Percentiles rank a stretch among this genome's conserved stretches.
Evolutionary conservation across 345 rosid genomes (phyloP).

Genomic region (Diplotaxis tenuifolia): DNA sequence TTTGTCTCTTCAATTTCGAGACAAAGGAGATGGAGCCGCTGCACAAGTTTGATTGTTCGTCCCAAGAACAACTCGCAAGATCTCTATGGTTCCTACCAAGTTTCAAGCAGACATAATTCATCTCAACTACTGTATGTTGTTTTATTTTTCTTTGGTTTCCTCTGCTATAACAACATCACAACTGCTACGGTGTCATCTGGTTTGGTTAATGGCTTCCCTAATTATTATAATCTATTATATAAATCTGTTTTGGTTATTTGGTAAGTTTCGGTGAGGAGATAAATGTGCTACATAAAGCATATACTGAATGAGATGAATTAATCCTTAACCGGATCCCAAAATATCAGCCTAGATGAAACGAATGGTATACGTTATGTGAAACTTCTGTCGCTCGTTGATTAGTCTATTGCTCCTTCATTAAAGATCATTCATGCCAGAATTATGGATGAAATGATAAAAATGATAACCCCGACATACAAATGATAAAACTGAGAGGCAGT

Average conservation of each 20-base stretch:
- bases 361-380: not conserved
- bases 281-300: not conserved
- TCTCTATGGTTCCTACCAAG: constrained; percentile 3
- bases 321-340: not conserved
- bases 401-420: not conserved
- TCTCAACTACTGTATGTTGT: not conserved
- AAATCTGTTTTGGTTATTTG: not conserved
- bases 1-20: not conserved
- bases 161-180: not conserved
- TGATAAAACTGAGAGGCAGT: not conserved
- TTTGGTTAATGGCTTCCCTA: not conserved
- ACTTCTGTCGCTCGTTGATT: not conserved
- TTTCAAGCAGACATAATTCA: not conserved
- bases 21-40: not conserved
- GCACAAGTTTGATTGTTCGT: not conserved
- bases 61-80: not conserved
- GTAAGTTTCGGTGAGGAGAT: not conserved
- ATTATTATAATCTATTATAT: too few relatives aligned
- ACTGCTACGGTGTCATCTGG: not conserved
- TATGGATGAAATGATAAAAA: not conserved
- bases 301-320: not conserved
- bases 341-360: not conserved
- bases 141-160: not conserved
- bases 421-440: not conserved
- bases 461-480: not conserved